These are phyloP conservation scores for Neurospora cerealis DNA, from an alignment of 495 filamentous ascomycete genomes.

Conservation along the genomic window DNA sequence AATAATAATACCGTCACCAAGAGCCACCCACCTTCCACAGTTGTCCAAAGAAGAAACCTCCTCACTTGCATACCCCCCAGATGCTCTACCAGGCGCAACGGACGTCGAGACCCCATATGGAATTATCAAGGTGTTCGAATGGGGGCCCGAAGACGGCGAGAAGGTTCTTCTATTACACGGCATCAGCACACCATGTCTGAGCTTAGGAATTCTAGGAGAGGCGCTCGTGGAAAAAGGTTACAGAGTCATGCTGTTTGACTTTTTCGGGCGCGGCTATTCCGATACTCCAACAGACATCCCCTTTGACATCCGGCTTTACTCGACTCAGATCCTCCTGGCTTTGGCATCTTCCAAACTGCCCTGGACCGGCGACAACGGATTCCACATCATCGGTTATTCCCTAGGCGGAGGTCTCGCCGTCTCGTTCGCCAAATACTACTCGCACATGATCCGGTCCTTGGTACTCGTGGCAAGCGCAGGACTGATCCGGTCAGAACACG, in stretches of 20 bases:
- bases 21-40: constrained; percentile 12
- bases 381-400: constrained; percentile 73
- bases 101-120: constrained; percentile 70
- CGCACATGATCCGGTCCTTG: constrained; percentile 56
- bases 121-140: constrained; percentile 67
- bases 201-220: constrained; percentile 54
- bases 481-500: constrained; percentile 31
- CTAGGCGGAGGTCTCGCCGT: constrained; percentile 71
- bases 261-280: constrained; percentile 75
- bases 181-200: constrained; percentile 65
- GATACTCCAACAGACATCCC: constrained; percentile 55
- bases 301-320: constrained; percentile 62
- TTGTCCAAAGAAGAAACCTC: constrained; percentile 10
- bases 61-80: constrained; percentile 55
- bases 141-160: constrained; percentile 59
- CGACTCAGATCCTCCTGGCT: constrained; percentile 61
- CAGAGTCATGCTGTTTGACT: constrained; percentile 69
- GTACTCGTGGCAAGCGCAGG: constrained; percentile 69
- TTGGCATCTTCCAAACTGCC: constrained; percentile 52
- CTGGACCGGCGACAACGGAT: constrained; percentile 39
- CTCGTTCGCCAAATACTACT: constrained; percentile 60
- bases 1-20: constrained; percentile 14
- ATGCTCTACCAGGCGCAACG: constrained; percentile 62
- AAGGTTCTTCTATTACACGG: constrained; percentile 74
- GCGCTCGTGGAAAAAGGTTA: constrained; percentile 56